phyloP scores from a whole-genome alignment of 352 stramenopile genomes.

The Globisporangium spinosum region DNA sequence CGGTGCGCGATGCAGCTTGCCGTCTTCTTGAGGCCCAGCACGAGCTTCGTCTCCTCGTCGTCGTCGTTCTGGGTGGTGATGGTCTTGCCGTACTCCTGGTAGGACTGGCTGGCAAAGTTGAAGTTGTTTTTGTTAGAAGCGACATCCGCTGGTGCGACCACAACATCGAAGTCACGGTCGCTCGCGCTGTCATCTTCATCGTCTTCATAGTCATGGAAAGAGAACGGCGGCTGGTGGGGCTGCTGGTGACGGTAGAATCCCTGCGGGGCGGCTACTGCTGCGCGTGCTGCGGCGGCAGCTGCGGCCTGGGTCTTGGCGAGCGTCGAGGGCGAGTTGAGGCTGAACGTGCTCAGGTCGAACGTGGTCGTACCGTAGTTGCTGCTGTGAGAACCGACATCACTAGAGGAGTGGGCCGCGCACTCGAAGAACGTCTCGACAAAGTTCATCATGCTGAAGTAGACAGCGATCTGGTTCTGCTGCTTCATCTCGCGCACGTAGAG shows the following conservation, averaged over 20 bases:
- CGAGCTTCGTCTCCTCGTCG: constrained; percentile 34
- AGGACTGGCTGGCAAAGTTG: constrained; percentile 21
- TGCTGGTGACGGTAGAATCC: background rate
- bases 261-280: background rate
- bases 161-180: background rate
- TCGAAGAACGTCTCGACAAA: constrained; percentile 68
- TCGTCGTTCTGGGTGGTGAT: constrained; percentile 24
- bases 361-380: background rate
- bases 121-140: background rate
- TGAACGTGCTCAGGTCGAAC: constrained; percentile 10
- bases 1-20: constrained; percentile 48
- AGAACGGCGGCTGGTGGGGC: background rate
- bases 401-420: constrained; percentile 31
- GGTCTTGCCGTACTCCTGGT: constrained; percentile 31
- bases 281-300: constrained; percentile 11
- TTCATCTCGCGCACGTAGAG: constrained; percentile 50
- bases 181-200: constrained; percentile 1
- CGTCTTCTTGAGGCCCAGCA: constrained; percentile 49
- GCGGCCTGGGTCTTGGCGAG: constrained; percentile 11
- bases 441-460: constrained; percentile 73
- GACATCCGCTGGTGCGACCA: background rate
- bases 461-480: constrained; percentile 54
- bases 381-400: background rate
- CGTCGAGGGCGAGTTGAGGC: constrained; percentile 11
- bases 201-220: constrained; percentile 2